Evolutionary conservation across 768 basidiomycete species (phyloP).

Genomic region (Trametes sanguinea): DNA sequence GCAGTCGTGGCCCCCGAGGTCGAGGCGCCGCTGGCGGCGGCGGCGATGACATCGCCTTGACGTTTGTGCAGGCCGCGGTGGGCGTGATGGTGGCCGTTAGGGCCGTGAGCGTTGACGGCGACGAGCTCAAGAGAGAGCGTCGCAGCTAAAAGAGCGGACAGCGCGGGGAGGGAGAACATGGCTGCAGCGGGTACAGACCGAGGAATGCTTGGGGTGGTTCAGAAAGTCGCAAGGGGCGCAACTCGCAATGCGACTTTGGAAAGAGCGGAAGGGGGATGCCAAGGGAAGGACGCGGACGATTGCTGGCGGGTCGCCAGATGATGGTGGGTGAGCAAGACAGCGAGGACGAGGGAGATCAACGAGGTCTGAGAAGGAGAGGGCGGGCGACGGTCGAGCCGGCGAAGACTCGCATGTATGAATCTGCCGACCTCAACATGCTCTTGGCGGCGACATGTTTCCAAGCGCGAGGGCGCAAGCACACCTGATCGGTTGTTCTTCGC

Average conservation of each 20-base stretch:
- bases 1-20: slow-evolving; percentile 13
- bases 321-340: background rate
- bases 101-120: slow-evolving; percentile 19
- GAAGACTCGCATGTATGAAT: background rate
- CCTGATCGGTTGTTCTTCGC: slow-evolving; percentile 8
- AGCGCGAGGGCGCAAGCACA: background rate
- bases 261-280: background rate
- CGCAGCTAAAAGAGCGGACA: slow-evolving; percentile 27
- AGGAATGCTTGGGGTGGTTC: slow-evolving; percentile 1
- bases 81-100: background rate
- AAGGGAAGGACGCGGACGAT: background rate
- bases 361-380: background rate
- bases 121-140: slow-evolving; percentile 23
- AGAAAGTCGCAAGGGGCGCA: slow-evolving; percentile 22
- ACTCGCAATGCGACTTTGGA: slow-evolving; percentile 20
- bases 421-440: background rate
- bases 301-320: slow-evolving; percentile 16
- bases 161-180: slow-evolving; percentile 22
- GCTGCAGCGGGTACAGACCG: slow-evolving; percentile 9
- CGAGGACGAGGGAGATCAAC: background rate
- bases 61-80: slow-evolving; percentile 22
- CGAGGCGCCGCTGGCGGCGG: background rate
- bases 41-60: slow-evolving; percentile 4
- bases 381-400: background rate
- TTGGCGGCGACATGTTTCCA: slow-evolving; percentile 17